Evolutionary conservation across 2,329 filamentous ascomycete species (phyloP).

Genomic region (Fusarium dimerum): DNA sequence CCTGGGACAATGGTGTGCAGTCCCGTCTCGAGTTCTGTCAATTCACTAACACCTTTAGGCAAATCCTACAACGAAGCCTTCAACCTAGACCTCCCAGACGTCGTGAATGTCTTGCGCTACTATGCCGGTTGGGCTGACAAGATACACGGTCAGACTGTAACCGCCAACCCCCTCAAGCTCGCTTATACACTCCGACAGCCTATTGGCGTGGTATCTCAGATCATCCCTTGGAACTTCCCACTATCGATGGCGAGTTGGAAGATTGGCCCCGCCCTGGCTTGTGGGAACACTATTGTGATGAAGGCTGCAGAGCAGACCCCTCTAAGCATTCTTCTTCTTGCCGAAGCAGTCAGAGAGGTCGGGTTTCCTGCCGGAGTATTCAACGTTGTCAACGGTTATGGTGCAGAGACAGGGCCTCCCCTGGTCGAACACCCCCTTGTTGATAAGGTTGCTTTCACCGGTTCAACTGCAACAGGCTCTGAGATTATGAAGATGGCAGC

Average conservation of each 20-base stretch:
- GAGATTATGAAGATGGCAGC: slow-evolving; percentile 77
- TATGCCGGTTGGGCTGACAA: slow-evolving; percentile 82
- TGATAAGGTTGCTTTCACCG: slow-evolving; percentile 79
- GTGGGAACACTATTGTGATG: slow-evolving; percentile 69
- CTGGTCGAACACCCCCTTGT: slow-evolving; percentile 54
- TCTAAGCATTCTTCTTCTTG: slow-evolving; percentile 66
- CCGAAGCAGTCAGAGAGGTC: slow-evolving; percentile 67
- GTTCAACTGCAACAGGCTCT: slow-evolving; percentile 69
- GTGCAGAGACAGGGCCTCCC: slow-evolving; percentile 72
- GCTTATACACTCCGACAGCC: slow-evolving; percentile 65
- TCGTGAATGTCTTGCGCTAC: slow-evolving; percentile 35
- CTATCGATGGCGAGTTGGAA: slow-evolving; percentile 80
- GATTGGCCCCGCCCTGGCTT: slow-evolving; percentile 69
- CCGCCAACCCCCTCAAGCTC: slow-evolving; percentile 72
- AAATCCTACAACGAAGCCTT: slow-evolving; percentile 61
- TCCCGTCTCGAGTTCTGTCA: slow-evolving; percentile 29
- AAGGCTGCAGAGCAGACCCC: slow-evolving; percentile 77
- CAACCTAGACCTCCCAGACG: slow-evolving; percentile 59
- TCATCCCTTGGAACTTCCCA: slow-evolving; percentile 86
- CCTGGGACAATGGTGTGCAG: slow-evolving; percentile 59
- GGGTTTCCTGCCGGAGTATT: slow-evolving; percentile 75
- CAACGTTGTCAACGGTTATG: slow-evolving; percentile 75
- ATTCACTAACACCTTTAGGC: slow-evolving; percentile 45
- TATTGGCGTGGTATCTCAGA: slow-evolving; percentile 75
- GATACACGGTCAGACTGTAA: slow-evolving; percentile 78